Conservation (phyloP, 1,284 basidiomycete species). For the Malassezia sp. region DNA sequence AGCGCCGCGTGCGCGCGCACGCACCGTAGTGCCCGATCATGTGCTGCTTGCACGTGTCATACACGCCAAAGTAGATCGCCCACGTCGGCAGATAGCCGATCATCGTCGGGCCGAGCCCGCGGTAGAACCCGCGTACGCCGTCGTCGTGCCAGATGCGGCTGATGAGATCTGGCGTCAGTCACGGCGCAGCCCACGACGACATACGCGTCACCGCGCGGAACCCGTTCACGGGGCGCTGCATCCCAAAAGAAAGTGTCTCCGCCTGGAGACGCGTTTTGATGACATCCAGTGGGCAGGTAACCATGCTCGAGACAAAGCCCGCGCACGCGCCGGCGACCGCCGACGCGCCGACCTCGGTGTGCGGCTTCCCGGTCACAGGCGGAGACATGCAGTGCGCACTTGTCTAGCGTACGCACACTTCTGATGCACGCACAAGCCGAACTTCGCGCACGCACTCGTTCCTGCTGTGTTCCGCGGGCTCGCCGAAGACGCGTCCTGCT, state of each 20-base stretch:
- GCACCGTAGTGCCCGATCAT: neutral
- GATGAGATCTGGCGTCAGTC: constrained; percentile 1
- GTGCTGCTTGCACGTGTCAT: constrained; percentile 29
- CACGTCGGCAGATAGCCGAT: constrained; percentile 45
- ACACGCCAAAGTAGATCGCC: constrained; percentile 46
- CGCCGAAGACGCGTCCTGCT: no score
- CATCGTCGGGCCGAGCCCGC: constrained; percentile 41
- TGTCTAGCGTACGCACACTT: no score
- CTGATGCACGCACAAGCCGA: no score
- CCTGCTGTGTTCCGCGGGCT: no score
- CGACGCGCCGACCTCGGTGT: constrained; percentile 12
- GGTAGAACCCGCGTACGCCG: constrained; percentile 41
- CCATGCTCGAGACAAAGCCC: constrained; percentile 79
- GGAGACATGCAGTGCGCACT: neutral
- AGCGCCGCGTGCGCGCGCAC: neutral
- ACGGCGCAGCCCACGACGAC: neutral
- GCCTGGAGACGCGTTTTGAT: constrained; percentile 95
- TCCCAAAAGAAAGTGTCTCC: no score
- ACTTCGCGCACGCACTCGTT: no score
- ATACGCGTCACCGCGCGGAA: no score
- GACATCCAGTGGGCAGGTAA: constrained; percentile 93
- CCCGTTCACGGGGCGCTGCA: no score
- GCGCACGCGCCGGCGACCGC: constrained; percentile 51
- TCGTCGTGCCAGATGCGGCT: constrained; percentile 33
- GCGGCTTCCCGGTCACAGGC: neutral